Evolutionary conservation across 345 rosid genomes (phyloP).

Genomic region (Linum lewisii): DNA sequence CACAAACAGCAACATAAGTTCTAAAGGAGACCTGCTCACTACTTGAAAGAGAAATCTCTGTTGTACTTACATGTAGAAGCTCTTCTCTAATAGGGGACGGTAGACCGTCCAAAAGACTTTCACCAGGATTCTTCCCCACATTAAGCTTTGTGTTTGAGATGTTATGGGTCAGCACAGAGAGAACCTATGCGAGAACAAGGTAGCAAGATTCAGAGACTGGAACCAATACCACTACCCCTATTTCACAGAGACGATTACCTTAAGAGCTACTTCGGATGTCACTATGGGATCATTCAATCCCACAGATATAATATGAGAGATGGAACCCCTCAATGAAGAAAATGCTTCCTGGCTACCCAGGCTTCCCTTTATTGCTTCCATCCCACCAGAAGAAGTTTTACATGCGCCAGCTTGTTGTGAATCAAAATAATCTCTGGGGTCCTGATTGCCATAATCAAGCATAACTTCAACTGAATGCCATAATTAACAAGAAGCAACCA

Average conservation of each 20-base stretch:
- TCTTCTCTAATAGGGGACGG: slow-evolving; percentile 63
- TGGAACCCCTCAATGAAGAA: slow-evolving; percentile 50
- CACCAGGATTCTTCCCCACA: slow-evolving; percentile 63
- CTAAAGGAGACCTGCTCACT: neutral
- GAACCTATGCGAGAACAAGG: slow-evolving; percentile 43
- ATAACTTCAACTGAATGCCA: neutral
- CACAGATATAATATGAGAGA: slow-evolving; percentile 36
- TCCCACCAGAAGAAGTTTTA: slow-evolving; percentile 39
- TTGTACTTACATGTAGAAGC: slow-evolving; percentile 52
- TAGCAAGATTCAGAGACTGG: neutral
- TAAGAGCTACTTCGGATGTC: slow-evolving; percentile 61
- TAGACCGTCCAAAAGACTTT: slow-evolving; percentile 69
- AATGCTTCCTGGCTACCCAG: slow-evolving; percentile 52
- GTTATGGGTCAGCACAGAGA: slow-evolving; percentile 59
- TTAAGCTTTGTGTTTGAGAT: slow-evolving; percentile 74
- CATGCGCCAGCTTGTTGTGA: slow-evolving; percentile 75
- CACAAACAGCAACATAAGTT: neutral
- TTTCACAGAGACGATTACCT: slow-evolving; percentile 34
- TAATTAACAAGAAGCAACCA: slow-evolving; percentile 1
- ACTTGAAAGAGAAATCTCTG: too few relatives aligned
- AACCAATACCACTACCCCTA: neutral
- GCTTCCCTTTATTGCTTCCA: slow-evolving; percentile 27
- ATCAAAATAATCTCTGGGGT: slow-evolving; percentile 94
- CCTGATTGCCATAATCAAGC: slow-evolving; percentile 30
- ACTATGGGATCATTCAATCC: slow-evolving; percentile 60